Conservation (phyloP, 139 green algal species). For the Coccomyxa sp. region DNA sequence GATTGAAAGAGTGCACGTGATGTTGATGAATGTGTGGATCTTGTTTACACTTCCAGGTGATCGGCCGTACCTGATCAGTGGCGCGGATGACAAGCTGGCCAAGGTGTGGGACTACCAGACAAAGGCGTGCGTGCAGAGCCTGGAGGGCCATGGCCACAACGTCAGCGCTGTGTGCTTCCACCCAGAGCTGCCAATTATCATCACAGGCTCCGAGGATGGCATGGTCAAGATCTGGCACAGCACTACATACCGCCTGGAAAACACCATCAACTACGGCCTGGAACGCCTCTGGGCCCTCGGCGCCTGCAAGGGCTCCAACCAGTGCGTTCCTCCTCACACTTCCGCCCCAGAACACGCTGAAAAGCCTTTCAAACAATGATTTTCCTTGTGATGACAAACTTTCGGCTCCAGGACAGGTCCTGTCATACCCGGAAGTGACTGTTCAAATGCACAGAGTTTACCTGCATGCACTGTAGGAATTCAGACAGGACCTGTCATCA, state of each 20-base stretch:
- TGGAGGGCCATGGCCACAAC: slow-evolving; percentile 91
- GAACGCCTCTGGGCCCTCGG: slow-evolving; percentile 94
- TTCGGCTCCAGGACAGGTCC: too few relatives aligned
- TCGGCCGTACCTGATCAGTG: slow-evolving; percentile 92
- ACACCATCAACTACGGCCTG: slow-evolving; percentile 95
- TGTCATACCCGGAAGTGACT: too few relatives aligned
- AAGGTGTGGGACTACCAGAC: slow-evolving; percentile 99
- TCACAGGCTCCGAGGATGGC: slow-evolving; percentile 94
- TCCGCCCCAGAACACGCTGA: not conserved
- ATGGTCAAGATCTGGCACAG: slow-evolving; percentile 94
- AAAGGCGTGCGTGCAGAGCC: slow-evolving; percentile 95
- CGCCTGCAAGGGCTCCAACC: slow-evolving; percentile 83
- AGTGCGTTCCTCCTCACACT: slow-evolving; percentile 14
- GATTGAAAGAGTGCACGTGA: too few relatives aligned
- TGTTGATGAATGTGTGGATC: too few relatives aligned
- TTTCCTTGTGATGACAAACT: too few relatives aligned
- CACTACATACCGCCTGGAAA: slow-evolving; percentile 91
- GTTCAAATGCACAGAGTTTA: too few relatives aligned
- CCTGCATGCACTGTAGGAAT: too few relatives aligned
- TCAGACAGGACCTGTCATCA: too few relatives aligned
- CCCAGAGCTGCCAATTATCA: slow-evolving; percentile 96
- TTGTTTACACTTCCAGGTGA: slow-evolving; percentile 58
- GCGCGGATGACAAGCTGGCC: slow-evolving; percentile 89
- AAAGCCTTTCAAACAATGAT: too few relatives aligned
- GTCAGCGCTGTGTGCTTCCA: slow-evolving; percentile 93